These are phyloP conservation scores for Penicillium antarcticum DNA, from an alignment of 495 filamentous ascomycete species.

Conservation along the genomic window DNA sequence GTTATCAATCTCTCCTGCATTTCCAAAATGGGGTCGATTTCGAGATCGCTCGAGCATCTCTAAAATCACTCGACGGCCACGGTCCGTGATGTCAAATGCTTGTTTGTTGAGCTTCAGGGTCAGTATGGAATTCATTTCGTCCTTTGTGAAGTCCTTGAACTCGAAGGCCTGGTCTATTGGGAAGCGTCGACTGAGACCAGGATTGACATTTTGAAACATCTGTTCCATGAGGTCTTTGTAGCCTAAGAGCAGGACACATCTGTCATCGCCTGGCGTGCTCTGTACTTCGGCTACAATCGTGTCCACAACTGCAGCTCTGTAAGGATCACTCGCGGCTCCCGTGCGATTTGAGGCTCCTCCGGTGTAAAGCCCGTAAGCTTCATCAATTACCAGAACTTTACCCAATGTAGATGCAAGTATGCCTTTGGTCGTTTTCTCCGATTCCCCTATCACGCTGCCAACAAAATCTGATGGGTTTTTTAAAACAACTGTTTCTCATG, in stretches of 20 bases:
- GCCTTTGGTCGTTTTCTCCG: slow-evolving; percentile 68
- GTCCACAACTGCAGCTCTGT: slow-evolving; percentile 64
- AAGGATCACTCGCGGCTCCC: slow-evolving; percentile 45
- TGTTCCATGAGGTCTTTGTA: slow-evolving; percentile 73
- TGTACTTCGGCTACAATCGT: slow-evolving; percentile 86
- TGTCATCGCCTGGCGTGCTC: slow-evolving; percentile 70
- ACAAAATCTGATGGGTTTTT: slow-evolving; percentile 76
- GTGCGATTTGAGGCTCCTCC: slow-evolving; percentile 20
- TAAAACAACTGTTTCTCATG: slow-evolving; percentile 47
- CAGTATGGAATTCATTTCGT: slow-evolving; percentile 52
- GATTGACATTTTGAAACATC: slow-evolving; percentile 82
- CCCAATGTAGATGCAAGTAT: slow-evolving; percentile 64
- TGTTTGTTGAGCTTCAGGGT: slow-evolving; percentile 51
- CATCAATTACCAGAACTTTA: slow-evolving; percentile 76
- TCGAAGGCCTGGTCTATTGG: slow-evolving; percentile 59
- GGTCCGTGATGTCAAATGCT: slow-evolving; percentile 38
- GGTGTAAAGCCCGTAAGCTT: slow-evolving; percentile 59
- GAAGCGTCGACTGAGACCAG: slow-evolving; percentile 69
- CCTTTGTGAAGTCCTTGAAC: slow-evolving; percentile 68
- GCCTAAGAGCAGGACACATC: slow-evolving; percentile 72
- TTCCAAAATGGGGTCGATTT: slow-evolving; percentile 52
- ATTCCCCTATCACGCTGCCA: slow-evolving; percentile 58
- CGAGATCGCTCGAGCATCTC: slow-evolving; percentile 39
- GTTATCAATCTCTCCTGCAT: slow-evolving; percentile 61
- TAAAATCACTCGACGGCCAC: slow-evolving; percentile 37